These are phyloP conservation scores for Ascoidea asiatica DNA, from an alignment of 805 yeast genomes.

Conservation along the genomic window DNA sequence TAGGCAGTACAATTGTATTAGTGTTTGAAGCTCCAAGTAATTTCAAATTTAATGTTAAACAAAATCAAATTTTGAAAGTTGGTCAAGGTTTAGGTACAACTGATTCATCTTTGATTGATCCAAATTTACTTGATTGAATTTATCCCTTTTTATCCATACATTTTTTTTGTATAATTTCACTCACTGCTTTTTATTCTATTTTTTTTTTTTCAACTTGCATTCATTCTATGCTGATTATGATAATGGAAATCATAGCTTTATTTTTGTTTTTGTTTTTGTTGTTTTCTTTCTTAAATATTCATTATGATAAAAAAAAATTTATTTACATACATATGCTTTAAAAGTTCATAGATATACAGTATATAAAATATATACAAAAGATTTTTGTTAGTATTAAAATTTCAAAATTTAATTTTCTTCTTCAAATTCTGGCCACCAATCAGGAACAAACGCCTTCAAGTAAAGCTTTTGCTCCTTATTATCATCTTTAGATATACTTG, in stretches of 20 bases:
- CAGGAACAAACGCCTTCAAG: slow-evolving; percentile 44
- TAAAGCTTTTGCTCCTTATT: slow-evolving; percentile 20
- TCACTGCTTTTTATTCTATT: neutral
- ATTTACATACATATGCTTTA: too few species aligned
- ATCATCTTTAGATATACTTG: slow-evolving; percentile 5
- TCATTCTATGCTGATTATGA: too few species aligned
- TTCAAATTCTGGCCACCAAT: slow-evolving; percentile 56
- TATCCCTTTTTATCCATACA: neutral
- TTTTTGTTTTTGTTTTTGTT: too few species aligned
- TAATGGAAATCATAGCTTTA: too few species aligned
- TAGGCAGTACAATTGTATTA: slow-evolving; percentile 93
- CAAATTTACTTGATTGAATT: neutral
- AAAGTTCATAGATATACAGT: too few species aligned
- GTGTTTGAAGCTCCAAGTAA: slow-evolving; percentile 89
- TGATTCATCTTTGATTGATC: slow-evolving; percentile 3
- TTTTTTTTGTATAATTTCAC: too few species aligned
- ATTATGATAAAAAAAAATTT: too few species aligned
- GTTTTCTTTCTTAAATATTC: too few species aligned
- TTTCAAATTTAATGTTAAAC: slow-evolving; percentile 55
- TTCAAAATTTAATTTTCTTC: too few species aligned
- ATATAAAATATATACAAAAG: too few species aligned
- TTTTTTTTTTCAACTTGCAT: too few species aligned
- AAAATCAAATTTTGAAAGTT: slow-evolving; percentile 72
- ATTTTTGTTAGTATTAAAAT: too few species aligned
- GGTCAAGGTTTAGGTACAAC: slow-evolving; percentile 64